Evolutionary conservation across 345 rosid species (phyloP).

Genomic region (Citrus medica): DNA sequence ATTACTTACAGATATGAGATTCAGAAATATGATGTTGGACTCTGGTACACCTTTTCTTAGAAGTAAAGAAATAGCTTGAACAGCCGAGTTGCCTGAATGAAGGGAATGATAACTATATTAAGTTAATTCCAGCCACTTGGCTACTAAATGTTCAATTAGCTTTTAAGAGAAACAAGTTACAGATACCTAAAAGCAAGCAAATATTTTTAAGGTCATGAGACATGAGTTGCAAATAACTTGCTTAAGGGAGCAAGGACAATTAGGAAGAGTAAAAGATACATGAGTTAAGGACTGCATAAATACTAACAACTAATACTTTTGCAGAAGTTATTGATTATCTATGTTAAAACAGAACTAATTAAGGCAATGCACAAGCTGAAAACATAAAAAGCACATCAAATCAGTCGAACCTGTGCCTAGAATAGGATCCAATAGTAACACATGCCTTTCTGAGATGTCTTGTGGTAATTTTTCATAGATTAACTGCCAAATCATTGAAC

Average conservation of each 20-base stretch:
- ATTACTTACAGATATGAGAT: slow-evolving; percentile 84
- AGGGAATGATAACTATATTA: neutral
- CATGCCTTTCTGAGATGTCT: slow-evolving; percentile 93
- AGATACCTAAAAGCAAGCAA: neutral
- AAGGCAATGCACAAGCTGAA: neutral
- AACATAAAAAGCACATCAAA: slow-evolving; percentile 1
- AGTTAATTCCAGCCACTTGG: neutral
- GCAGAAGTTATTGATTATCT: neutral
- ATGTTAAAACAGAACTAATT: neutral
- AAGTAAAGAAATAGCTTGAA: slow-evolving; percentile 84
- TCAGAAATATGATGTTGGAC: slow-evolving; percentile 87
- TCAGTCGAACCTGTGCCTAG: slow-evolving; percentile 80
- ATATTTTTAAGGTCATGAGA: neutral
- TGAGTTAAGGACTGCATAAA: neutral
- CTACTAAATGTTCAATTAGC: neutral
- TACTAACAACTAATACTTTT: neutral
- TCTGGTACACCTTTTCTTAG: slow-evolving; percentile 90
- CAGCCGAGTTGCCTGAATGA: slow-evolving; percentile 84
- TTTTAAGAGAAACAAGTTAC: neutral
- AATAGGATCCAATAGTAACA: slow-evolving; percentile 88
- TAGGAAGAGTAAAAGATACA: neutral
- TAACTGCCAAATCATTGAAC: slow-evolving; percentile 44
- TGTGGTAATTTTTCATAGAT: slow-evolving; percentile 89
- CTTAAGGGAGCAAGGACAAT: neutral
- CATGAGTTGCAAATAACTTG: neutral